A percentile compares a stretch with the other conserved stretches of the same genome.
These are phyloP conservation scores for Nymphaea colorata DNA, from an alignment of 164 flowering plant species.

Conservation along the genomic window DNA sequence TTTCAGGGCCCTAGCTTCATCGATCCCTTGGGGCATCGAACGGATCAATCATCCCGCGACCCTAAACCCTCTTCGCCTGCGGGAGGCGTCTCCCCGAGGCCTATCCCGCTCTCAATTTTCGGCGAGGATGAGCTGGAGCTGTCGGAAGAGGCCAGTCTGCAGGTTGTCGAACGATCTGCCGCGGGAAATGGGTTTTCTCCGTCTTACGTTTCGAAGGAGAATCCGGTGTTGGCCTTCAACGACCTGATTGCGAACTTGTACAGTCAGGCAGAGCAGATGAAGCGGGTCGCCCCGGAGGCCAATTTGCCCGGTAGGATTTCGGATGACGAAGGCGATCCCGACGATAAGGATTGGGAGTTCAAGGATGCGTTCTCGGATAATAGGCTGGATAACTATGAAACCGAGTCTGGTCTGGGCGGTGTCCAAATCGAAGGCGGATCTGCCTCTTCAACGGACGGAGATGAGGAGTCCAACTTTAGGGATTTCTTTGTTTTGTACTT, in stretches of 20 bases:
- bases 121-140: conserved; percentile 30
- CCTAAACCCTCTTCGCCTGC: background rate
- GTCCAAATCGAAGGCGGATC: background rate
- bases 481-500: conserved; percentile 39
- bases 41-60: background rate
- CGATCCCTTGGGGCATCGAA: background rate
- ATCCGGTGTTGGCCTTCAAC: conserved; percentile 14
- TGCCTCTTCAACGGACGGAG: background rate
- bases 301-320: background rate
- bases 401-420: conserved; percentile 3
- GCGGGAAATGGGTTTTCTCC: conserved; percentile 2
- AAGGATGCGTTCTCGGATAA: conserved; percentile 33
- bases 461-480: conserved; percentile 12
- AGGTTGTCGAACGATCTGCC: conserved; percentile 1
- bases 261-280: conserved; percentile 16
- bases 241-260: conserved; percentile 38
- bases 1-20: conserved; percentile 2
- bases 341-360: conserved; percentile 56
- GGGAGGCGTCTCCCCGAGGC: conserved; percentile 1
- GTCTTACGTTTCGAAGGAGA: background rate
- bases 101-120: conserved; percentile 65
- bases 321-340: conserved; percentile 26
- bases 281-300: conserved; percentile 14
- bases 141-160: conserved; percentile 7
- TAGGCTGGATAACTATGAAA: conserved; percentile 11